Percentiles rank a stretch among this genome's conserved stretches.
Evolutionary conservation across 2,329 filamentous ascomycete species (phyloP).

Genomic region (Apiospora koreana): DNA sequence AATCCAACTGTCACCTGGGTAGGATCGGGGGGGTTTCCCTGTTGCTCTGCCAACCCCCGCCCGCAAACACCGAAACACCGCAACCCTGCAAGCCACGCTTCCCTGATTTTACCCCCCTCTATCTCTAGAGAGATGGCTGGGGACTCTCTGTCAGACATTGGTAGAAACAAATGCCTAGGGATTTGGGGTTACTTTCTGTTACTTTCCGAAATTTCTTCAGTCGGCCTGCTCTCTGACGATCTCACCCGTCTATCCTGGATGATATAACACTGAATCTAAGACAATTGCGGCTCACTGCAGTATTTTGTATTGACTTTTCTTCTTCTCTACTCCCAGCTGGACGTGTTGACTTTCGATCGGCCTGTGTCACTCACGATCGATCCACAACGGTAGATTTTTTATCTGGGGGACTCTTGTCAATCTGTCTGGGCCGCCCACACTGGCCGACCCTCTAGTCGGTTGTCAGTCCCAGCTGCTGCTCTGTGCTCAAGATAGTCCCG

Average conservation of each 20-base stretch:
- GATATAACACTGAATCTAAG: background rate
- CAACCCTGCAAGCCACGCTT: background rate
- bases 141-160: conserved; percentile 4
- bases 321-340: background rate
- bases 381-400: background rate
- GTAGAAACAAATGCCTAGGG: background rate
- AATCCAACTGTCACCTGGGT: background rate
- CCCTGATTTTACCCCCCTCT: background rate
- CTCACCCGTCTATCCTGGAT: background rate
- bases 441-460: background rate
- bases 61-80: background rate
- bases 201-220: background rate
- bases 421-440: background rate
- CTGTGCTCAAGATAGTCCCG: conserved; percentile 1
- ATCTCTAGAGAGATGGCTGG: background rate
- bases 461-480: conserved; percentile 1
- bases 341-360: background rate
- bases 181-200: background rate
- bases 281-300: background rate
- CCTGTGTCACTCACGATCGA: conserved; percentile 7
- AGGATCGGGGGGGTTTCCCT: background rate
- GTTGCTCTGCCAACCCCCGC: background rate
- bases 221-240: background rate
- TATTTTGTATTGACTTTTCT: background rate
- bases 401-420: background rate